Conservation (phyloP, 805 yeast genomes). For the Hemisphaericaspora nanyangensis region DNA sequence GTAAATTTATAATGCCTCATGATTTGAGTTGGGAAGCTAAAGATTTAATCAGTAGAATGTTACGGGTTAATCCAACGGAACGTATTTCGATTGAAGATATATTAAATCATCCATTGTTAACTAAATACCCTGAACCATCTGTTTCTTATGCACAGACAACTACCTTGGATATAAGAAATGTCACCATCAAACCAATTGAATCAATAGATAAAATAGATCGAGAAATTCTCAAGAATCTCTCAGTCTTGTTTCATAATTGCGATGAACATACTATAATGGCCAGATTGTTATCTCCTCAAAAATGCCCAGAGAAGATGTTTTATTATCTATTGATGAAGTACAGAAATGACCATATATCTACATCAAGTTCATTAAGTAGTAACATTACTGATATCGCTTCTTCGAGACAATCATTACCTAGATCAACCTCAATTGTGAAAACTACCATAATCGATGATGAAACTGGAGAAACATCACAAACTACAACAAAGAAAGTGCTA, state of each 20-base stretch:
- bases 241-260: slow-evolving; percentile 80
- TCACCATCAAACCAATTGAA: slow-evolving; percentile 32
- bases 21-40: slow-evolving; percentile 79
- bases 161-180: slow-evolving; percentile 13
- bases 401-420: slow-evolving; percentile 30
- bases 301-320: slow-evolving; percentile 76
- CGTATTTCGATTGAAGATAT: slow-evolving; percentile 80
- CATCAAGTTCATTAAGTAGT: slow-evolving; percentile 15
- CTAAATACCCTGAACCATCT: slow-evolving; percentile 58
- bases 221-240: slow-evolving; percentile 71
- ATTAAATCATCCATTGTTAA: slow-evolving; percentile 74
- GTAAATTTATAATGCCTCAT: slow-evolving; percentile 78
- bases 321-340: slow-evolving; percentile 72
- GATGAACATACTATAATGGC: slow-evolving; percentile 48
- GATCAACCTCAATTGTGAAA: slow-evolving; percentile 38
- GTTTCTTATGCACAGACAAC: slow-evolving; percentile 9
- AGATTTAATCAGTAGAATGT: slow-evolving; percentile 77
- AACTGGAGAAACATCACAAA: slow-evolving; percentile 20
- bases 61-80: slow-evolving; percentile 73
- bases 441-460: slow-evolving; percentile 33
- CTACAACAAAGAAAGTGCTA: slow-evolving; percentile 15
- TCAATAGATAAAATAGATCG: slow-evolving; percentile 55
- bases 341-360: slow-evolving; percentile 57
- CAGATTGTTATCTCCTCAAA: slow-evolving; percentile 50
- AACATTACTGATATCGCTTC: slow-evolving; percentile 19